phyloP scores from a whole-genome alignment of 352 stramenopile species.

The Phytopythium chamaehyphon region DNA sequence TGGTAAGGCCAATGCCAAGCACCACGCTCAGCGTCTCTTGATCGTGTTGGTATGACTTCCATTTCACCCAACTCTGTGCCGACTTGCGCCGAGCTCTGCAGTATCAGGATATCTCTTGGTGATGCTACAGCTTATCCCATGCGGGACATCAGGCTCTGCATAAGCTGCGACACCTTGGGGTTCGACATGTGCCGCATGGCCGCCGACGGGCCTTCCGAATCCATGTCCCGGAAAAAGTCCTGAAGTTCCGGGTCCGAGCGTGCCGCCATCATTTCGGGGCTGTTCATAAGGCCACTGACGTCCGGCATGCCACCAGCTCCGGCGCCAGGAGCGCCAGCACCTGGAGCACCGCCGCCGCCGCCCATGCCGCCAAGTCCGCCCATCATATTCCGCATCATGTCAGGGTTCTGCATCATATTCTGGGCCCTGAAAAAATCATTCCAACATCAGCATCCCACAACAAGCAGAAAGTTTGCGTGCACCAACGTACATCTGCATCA shows the following conservation, averaged over 20 bases:
- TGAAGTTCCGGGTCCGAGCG: constrained; percentile 68
- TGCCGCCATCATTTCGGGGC: constrained; percentile 61
- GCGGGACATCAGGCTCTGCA: constrained; percentile 65
- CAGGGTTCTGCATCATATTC: constrained; percentile 89
- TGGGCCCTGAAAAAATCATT: constrained; percentile 40
- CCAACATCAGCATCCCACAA: not conserved
- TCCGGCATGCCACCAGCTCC: constrained; percentile 53
- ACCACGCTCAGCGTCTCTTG: not conserved
- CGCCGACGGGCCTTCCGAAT: constrained; percentile 66
- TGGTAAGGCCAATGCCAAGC: not conserved
- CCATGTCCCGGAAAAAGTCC: constrained; percentile 82
- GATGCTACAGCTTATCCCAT: constrained; percentile 44
- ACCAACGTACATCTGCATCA: constrained; percentile 81
- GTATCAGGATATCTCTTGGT: not conserved
- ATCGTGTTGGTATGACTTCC: not conserved
- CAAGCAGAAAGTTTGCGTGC: not conserved
- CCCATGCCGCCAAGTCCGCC: constrained; percentile 41
- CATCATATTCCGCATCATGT: constrained; percentile 79
- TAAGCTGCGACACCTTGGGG: constrained; percentile 76
- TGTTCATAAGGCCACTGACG: constrained; percentile 71
- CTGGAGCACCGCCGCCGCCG: constrained; percentile 16
- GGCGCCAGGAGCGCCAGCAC: constrained; percentile 9
- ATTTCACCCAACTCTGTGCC: not conserved
- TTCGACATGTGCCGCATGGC: constrained; percentile 88
- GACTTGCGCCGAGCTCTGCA: not conserved